These are phyloP conservation scores for Sporopachydermia lactativora DNA, from an alignment of 805 yeast species.

Conservation along the genomic window DNA sequence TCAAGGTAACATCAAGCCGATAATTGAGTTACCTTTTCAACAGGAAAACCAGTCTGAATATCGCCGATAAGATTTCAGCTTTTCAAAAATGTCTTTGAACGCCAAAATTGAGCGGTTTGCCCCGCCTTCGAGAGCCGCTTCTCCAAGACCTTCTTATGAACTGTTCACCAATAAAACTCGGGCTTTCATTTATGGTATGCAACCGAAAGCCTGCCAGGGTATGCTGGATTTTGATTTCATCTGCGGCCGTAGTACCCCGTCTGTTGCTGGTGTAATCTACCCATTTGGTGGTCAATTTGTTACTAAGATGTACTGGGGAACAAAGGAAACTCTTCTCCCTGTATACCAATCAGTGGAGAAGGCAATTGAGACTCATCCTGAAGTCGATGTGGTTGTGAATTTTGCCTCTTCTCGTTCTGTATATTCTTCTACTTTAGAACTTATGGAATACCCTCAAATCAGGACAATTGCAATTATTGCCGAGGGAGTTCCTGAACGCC, in stretches of 20 bases:
- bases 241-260: slow-evolving; percentile 29
- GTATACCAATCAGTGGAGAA: slow-evolving; percentile 28
- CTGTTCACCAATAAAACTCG: slow-evolving; percentile 28
- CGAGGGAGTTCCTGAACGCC: slow-evolving; percentile 35
- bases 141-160: slow-evolving; percentile 19
- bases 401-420: slow-evolving; percentile 33
- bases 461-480: slow-evolving; percentile 33
- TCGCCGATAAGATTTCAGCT: no score
- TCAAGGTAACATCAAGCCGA: no score
- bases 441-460: slow-evolving; percentile 30
- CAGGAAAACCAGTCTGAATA: no score
- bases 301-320: slow-evolving; percentile 34
- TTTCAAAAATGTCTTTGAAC: slow-evolving; percentile 4
- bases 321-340: slow-evolving; percentile 30
- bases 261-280: slow-evolving; percentile 32
- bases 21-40: no score
- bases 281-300: slow-evolving; percentile 32
- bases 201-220: slow-evolving; percentile 34
- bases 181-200: slow-evolving; percentile 31
- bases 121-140: slow-evolving; percentile 15
- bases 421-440: slow-evolving; percentile 32
- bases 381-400: slow-evolving; percentile 33
- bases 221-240: slow-evolving; percentile 33
- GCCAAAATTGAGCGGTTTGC: slow-evolving; percentile 18
- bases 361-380: slow-evolving; percentile 30